Conservation (phyloP, 805 yeast genomes). For the Saturnispora serradocipensis region DNA sequence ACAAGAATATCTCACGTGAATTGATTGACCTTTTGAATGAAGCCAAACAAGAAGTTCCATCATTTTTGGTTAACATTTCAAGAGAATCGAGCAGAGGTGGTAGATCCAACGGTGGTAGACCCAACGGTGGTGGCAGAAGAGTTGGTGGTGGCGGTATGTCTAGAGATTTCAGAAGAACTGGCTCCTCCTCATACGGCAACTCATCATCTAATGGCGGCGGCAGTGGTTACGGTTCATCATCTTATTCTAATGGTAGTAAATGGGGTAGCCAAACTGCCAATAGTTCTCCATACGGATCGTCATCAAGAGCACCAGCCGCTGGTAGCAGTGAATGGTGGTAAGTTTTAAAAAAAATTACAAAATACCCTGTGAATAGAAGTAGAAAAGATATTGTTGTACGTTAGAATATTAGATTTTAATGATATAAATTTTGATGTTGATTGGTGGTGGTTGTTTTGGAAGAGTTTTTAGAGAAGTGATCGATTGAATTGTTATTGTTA, state of each 20-base stretch:
- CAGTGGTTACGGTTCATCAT: constrained; percentile 7
- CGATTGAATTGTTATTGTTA: neutral
- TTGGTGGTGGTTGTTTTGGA: neutral
- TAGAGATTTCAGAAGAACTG: constrained; percentile 14
- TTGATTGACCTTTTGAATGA: constrained; percentile 79
- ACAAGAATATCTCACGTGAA: constrained; percentile 81
- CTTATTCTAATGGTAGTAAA: constrained; percentile 18
- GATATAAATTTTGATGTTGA: neutral
- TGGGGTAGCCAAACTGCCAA: constrained; percentile 20
- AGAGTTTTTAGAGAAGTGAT: constrained; percentile 2
- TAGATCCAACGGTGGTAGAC: constrained; percentile 34
- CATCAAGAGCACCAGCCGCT: constrained; percentile 13
- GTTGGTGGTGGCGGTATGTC: constrained; percentile 27
- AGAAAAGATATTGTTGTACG: neutral
- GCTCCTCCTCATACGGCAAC: constrained; percentile 21
- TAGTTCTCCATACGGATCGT: neutral
- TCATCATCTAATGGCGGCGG: constrained; percentile 16
- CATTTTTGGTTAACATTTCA: constrained; percentile 68
- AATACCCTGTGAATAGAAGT: constrained; percentile 1
- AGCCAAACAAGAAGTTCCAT: constrained; percentile 97
- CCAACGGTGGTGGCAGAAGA: constrained; percentile 23
- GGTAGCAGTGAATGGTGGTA: constrained; percentile 29
- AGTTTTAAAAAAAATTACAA: constrained; percentile 6
- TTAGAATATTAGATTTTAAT: neutral
- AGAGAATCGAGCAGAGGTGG: constrained; percentile 62